Evolutionary conservation across 2,329 filamentous ascomycete genomes (phyloP), one percentile per base, ranked within the genome.

Genomic region (Corinectria fuckeliana): DNA sequence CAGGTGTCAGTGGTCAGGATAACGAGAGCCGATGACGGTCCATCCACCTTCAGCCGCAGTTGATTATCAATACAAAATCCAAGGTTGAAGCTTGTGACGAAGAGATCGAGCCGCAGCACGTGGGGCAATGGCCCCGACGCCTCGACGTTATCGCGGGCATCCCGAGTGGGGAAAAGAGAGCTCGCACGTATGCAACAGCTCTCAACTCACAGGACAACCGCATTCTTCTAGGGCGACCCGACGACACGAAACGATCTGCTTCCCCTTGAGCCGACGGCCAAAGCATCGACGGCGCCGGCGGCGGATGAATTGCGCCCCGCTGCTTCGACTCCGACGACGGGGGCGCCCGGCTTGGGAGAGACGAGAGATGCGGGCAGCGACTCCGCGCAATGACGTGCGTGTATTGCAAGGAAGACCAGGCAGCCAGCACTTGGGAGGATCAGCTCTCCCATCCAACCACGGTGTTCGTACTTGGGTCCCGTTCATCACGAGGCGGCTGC

Each of bases 271-370:
- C 41, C 41, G 23, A 44, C 39, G 39, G 39, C 39, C 21, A 44
- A 23, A n/a, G 14, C 39, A 26, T 26, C 21, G 9, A 44, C 39
- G 13, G n/a, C 39, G 39, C 39, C 39, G 39, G 13, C 39, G 39
- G 39, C 39, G 21, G 41, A 44, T 44, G 23, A 4, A 48, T 42
- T 54, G 51, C 51, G 51, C 51, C 51, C 32, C 18, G 34, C 14
- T 41, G 42, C 16, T 32, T 32, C n/a, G 34, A 55, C 44, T 45
- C 52, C 51, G 38, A 34, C 42, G 16, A 26, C 25, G 23, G 34
- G 20, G 34, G 20, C 52, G 52, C 52, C 52, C 52, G 52, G 38
- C 52, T 49, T 36, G 34, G 41, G 52, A 53, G 50, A 36, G n/a
- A n/a, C n/a, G n/a, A 42, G 41, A 14, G 21, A 44, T 44, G 41